Conservation (phyloP, 768 basidiomycete genomes). For the Phaeolepiota aurea region DNA sequence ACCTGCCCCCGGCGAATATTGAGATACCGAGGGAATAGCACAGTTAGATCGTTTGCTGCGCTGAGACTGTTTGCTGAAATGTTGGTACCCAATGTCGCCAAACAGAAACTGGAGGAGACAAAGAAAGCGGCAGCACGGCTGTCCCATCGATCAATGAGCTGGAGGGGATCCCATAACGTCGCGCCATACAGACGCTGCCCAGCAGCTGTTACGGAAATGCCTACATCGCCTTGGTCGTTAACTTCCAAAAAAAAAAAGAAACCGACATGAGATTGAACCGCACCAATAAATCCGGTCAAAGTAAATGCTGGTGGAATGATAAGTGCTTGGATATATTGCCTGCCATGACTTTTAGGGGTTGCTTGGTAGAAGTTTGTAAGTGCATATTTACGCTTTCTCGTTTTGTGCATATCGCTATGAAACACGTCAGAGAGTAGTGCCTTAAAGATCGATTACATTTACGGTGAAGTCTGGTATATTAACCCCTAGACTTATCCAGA, state of each 20-base stretch:
- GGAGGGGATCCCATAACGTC: constrained; percentile 65
- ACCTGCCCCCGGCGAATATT: constrained; percentile 77
- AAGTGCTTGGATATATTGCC: constrained; percentile 66
- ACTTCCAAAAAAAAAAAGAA: neutral
- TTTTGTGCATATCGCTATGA: constrained; percentile 63
- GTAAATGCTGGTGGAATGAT: constrained; percentile 77
- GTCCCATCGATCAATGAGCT: constrained; percentile 73
- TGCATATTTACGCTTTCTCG: constrained; percentile 42
- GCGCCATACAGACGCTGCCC: constrained; percentile 64
- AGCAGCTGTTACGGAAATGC: constrained; percentile 75
- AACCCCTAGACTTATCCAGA: constrained; percentile 64
- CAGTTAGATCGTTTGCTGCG: constrained; percentile 82
- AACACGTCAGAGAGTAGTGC: constrained; percentile 1
- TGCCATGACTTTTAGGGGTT: constrained; percentile 13
- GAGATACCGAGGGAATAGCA: constrained; percentile 66
- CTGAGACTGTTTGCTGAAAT: constrained; percentile 68
- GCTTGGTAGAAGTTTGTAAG: neutral
- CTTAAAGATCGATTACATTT: constrained; percentile 4
- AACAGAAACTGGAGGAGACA: constrained; percentile 61
- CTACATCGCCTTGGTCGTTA: constrained; percentile 10
- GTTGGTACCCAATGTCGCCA: constrained; percentile 66
- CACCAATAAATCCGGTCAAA: constrained; percentile 61
- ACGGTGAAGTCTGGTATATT: constrained; percentile 84
- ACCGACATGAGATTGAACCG: neutral
- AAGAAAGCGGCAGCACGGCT: constrained; percentile 86